Percentiles rank a stretch among this genome's conserved stretches.
Evolutionary conservation across 177 flowering plant genomes (phyloP).

Genomic region (Vitis hybrid): DNA sequence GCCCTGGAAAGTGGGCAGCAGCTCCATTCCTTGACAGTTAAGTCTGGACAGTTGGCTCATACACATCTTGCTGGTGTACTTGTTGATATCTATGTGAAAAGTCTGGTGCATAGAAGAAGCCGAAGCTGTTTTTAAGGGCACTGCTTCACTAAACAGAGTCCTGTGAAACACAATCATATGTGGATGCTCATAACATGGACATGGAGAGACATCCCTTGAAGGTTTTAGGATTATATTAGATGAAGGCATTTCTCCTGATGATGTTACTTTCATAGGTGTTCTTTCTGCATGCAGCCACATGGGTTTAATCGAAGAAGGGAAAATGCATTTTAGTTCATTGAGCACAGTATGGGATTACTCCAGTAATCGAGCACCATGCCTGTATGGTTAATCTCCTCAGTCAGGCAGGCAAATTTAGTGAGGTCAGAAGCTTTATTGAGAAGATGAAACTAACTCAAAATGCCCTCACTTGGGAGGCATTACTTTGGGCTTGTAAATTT

Average conservation of each 20-base stretch:
- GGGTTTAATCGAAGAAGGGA: constrained; percentile 44
- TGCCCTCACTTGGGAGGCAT: constrained; percentile 42
- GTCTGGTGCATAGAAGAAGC: constrained; percentile 47
- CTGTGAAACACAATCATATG: constrained; percentile 47
- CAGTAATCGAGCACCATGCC: constrained; percentile 44
- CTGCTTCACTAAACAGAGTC: constrained; percentile 21
- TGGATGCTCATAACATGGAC: constrained; percentile 36
- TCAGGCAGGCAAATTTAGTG: constrained; percentile 44
- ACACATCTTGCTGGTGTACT: constrained; percentile 35
- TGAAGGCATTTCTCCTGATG: constrained; percentile 36
- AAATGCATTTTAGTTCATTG: constrained; percentile 29
- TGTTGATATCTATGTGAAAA: constrained; percentile 53
- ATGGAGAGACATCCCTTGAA: constrained; percentile 33
- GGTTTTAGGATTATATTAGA: constrained; percentile 36
- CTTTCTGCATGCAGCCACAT: constrained; percentile 46
- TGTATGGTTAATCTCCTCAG: constrained; percentile 45
- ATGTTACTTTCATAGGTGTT: constrained; percentile 43
- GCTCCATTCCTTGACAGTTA: constrained; percentile 46
- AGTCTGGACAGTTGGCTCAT: constrained; percentile 30
- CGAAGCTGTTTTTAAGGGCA: constrained; percentile 29
- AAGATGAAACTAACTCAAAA: constrained; percentile 27
- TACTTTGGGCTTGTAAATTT: constrained; percentile 42
- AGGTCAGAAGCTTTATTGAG: constrained; percentile 32
- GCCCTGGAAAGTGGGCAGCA: constrained; percentile 38
- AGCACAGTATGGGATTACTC: constrained; percentile 27